phyloP scores from a whole-genome alignment of 2,329 filamentous ascomycete genomes.

The Talaromyces sp. region DNA sequence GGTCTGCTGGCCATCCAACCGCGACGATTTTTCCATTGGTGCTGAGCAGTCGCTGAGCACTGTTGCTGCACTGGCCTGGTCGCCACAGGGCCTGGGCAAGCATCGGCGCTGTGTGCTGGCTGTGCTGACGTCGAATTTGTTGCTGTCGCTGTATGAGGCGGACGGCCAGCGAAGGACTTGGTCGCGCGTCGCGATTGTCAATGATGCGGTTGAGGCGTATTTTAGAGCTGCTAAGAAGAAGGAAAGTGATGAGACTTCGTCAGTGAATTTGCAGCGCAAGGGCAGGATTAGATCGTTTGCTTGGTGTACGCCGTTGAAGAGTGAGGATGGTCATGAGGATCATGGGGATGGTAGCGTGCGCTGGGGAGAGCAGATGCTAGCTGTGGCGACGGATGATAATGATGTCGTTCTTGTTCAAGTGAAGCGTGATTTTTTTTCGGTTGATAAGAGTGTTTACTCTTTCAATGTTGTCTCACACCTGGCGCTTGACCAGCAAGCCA shows the following conservation, averaged over 20 bases:
- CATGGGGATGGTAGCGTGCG: constrained; percentile 12
- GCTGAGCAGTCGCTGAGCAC: constrained; percentile 53
- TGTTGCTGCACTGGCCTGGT: constrained; percentile 51
- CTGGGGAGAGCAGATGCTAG: constrained; percentile 32
- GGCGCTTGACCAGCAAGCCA: constrained; percentile 12
- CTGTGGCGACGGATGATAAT: constrained; percentile 34
- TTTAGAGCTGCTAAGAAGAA: constrained; percentile 18
- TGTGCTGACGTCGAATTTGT: constrained; percentile 51
- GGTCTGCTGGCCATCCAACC: constrained; percentile 40
- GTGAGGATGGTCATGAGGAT: neutral
- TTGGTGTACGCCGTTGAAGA: constrained; percentile 32
- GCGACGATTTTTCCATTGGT: constrained; percentile 49
- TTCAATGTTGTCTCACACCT: constrained; percentile 22
- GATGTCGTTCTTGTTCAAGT: constrained; percentile 29
- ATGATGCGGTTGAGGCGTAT: constrained; percentile 41
- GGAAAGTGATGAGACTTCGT: constrained; percentile 9
- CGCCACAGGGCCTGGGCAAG: constrained; percentile 49
- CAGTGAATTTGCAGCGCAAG: constrained; percentile 21
- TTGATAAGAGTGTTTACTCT: constrained; percentile 12
- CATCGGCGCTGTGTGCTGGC: constrained; percentile 51
- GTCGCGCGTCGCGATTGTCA: constrained; percentile 50
- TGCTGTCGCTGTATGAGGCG: constrained; percentile 53
- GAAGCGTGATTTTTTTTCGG: constrained; percentile 11
- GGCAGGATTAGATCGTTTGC: constrained; percentile 35
- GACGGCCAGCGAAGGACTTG: constrained; percentile 44